Percentiles rank a stretch among this genome's conserved stretches.
These are phyloP conservation scores for Pseudozyma tsukubaensis DNA, from an alignment of 1,284 basidiomycete genomes.

Conservation along the genomic window DNA sequence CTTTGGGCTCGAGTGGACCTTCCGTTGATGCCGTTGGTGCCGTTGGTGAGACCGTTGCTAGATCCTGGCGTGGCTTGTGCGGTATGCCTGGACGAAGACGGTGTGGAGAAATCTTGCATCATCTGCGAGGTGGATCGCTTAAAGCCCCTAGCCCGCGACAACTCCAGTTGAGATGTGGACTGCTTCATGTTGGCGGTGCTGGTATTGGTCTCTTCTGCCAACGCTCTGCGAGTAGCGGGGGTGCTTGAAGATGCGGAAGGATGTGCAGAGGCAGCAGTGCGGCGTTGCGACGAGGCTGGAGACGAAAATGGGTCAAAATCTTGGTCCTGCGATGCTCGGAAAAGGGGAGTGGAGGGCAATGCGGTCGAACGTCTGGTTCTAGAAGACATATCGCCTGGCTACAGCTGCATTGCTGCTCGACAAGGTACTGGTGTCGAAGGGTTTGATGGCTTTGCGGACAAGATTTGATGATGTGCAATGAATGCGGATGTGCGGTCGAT, in stretches of 20 bases:
- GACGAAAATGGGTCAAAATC: constrained; percentile 35
- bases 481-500: not conserved
- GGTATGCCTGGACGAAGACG: constrained; percentile 7
- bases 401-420: constrained; percentile 16
- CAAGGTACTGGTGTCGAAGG: not conserved
- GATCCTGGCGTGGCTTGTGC: constrained; percentile 6
- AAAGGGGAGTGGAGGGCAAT: constrained; percentile 6
- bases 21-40: constrained; percentile 5
- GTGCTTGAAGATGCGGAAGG: not conserved
- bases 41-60: constrained; percentile 10
- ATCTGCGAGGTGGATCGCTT: constrained; percentile 29
- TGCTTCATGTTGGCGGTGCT: constrained; percentile 15
- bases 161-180: constrained; percentile 18
- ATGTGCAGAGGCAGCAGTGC: not conserved
- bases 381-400: constrained; percentile 14
- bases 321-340: constrained; percentile 33
- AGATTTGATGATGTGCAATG: too few relatives aligned
- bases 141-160: constrained; percentile 17
- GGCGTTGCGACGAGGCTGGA: constrained; percentile 8
- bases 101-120: not conserved
- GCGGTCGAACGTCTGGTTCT: constrained; percentile 17
- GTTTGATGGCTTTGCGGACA: too few relatives aligned
- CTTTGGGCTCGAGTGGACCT: not conserved
- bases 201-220: constrained; percentile 29
- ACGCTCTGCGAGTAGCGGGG: constrained; percentile 7